phyloP scores from a whole-genome alignment of 2,329 filamentous ascomycete genomes.

The Lasiodiplodia theobromae region DNA sequence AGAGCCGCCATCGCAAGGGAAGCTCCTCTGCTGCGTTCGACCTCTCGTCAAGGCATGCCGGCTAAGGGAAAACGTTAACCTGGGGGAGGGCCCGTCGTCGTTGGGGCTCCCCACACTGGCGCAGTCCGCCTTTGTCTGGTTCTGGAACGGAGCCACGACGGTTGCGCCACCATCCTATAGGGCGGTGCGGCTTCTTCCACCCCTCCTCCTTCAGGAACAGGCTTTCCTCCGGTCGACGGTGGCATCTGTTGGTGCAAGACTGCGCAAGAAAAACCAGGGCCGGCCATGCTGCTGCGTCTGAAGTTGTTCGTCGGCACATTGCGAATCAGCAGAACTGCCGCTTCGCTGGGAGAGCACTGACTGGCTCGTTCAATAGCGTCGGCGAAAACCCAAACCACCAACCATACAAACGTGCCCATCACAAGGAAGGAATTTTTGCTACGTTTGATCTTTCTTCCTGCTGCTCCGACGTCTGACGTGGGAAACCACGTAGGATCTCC shows the following conservation, averaged over 20 bases:
- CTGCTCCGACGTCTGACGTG: neutral
- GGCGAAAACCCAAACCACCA: neutral
- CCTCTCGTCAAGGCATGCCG: no score
- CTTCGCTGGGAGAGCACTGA: neutral
- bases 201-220: no score
- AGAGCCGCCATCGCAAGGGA: neutral
- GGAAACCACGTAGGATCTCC: neutral
- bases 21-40: no score
- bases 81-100: no score
- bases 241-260: no score
- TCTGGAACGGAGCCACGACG: neutral
- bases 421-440: constrained; percentile 1
- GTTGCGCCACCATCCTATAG: neutral
- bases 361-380: neutral
- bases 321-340: no score
- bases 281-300: neutral
- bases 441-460: neutral
- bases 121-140: neutral
- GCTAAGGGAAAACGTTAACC: no score
- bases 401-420: neutral
- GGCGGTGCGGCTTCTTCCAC: no score
- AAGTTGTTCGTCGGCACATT: neutral
- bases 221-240: no score
- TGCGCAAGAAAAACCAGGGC: neutral
- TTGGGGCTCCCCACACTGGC: neutral